Base-by-base conservation (phyloP, 1,284 basidiomycete genomes). In the Exsudoporus floridanus region DNA sequence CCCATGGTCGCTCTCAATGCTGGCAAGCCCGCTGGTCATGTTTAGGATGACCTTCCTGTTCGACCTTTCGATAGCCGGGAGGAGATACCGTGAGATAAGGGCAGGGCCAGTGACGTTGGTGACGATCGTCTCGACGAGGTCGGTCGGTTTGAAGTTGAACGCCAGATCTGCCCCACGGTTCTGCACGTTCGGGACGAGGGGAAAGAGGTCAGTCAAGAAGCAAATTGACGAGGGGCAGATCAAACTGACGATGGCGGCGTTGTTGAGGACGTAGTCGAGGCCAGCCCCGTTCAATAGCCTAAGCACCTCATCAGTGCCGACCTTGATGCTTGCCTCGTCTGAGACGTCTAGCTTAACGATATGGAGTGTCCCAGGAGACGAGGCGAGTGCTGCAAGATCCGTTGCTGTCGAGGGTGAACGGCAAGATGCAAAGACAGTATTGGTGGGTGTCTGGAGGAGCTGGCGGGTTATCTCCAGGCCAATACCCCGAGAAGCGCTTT, bases 211-310 rank as follows among this genome's bases (percentile, higher is more conserved):
- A 46, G 7, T 16, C 28, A 21, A 18, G 16, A 25, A 37, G 18
- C 16, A 16, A 41, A 21, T 25, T 16, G 34, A 31, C n/a, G 23
- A 33, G 5, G 4, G 7, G 8, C 39, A 47, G 14, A 40, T 16
- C 19, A 9, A 18, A 62, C 66, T 53, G 39, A 73, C 73, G 34
- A 74, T 66, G 2, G 61, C 73, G n/a, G 74, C 73, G 43, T 74
- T 76, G 59, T 75, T 75, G 45, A 74, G 52, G 13, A 76, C 60
- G 30, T 73, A 74, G 58, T 75, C 73, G 31, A 75, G 58, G 1
- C 70, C 69, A 0, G 50, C 50, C 12, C 60, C 60, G 9, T 66
- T 67, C 19, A 77, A 54, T 12, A 72, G 53, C 21, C 53, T 54
- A 30, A 60, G 54, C 3, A 69, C 65, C 6, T 53, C 55, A 27